Conservation (phyloP, 139 green algal genomes). For the Desmodesmus armatus region DNA sequence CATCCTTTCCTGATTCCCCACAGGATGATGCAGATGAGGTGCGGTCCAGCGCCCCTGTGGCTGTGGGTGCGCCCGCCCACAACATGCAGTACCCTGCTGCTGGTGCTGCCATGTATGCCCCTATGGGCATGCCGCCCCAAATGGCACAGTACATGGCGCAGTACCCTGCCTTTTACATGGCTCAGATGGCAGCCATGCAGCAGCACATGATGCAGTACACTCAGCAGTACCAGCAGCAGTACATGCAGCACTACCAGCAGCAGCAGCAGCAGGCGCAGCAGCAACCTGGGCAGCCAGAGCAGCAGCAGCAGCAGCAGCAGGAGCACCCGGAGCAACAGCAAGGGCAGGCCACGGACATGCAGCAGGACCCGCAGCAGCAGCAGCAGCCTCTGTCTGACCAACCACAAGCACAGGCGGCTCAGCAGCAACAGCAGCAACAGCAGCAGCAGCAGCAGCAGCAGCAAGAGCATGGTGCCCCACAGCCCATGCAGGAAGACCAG, state of each 20-base stretch:
- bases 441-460: conserved; percentile 24
- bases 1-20: not conserved
- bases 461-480: not conserved
- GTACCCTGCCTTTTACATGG: too few relatives aligned
- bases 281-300: not conserved
- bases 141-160: not conserved
- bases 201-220: conserved; percentile 27
- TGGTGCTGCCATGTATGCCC: not conserved
- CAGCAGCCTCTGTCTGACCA: not conserved
- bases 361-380: conserved; percentile 23
- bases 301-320: conserved; percentile 12
- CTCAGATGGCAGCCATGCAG: conserved; percentile 15
- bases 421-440: not conserved
- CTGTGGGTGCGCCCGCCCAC: not conserved
- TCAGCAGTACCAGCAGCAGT: conserved; percentile 43
- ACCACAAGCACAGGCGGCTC: not conserved
- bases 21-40: conserved; percentile 39
- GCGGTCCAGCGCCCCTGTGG: not conserved
- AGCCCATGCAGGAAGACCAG: conserved; percentile 24
- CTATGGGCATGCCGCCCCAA: not conserved
- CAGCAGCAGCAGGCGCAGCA: conserved; percentile 21
- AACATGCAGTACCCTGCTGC: conserved; percentile 14
- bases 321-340: not conserved
- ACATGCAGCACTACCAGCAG: not conserved
- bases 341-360: not conserved